Base-by-base conservation (phyloP, 768 basidiomycete genomes). In the Tulasnella sp. region DNA sequence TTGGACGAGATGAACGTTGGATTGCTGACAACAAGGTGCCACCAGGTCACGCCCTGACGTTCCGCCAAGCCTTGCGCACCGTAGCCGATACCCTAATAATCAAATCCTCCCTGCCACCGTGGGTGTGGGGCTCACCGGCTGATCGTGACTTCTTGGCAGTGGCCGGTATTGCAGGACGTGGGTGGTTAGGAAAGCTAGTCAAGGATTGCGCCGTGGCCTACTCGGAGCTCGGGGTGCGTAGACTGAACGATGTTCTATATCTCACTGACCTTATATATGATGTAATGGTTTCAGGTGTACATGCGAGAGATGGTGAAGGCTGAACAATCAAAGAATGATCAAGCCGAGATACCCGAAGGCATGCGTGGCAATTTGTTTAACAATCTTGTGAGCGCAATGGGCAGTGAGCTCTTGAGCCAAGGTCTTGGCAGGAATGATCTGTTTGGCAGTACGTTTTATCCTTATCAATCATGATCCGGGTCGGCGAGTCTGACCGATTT, bases 301-400 rank as follows among this genome's bases (percentile, higher is more conserved):
- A 59, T 59, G 45, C 45, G 38, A 9, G 46, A 49, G 49, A 59
- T 59, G 57, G n/a, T 59, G 5, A 5, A 38, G 27, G 48, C 48
- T 4, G 48, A 48, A 21, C 45, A 7, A 31, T 21, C 57, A n/a
- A 53, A 53, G 31, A 30, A 22, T 15, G 34, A 15, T 38, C 34
- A 38, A 15, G 34, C 15, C 7, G 7, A 38, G 34, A 38, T 15
- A 7, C 15, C 29, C n/a, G 54, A 44, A 19, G 41, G 44, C 3
- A 44, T 22, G 24, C 54, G 54, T 25, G 54, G 44, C 43, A 46
- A 42, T 27, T 44, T 56, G 15, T 38, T 38, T 17, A 44, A 42
- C 15, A 38, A 56, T 38, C 44, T 56, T 56, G 54, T 38, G 34
- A 7, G 7, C 5, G 34, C 34, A 38, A 5, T 38, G 5, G 34